Conservation (phyloP, 805 yeast genomes). For the Pichia californica region DNA sequence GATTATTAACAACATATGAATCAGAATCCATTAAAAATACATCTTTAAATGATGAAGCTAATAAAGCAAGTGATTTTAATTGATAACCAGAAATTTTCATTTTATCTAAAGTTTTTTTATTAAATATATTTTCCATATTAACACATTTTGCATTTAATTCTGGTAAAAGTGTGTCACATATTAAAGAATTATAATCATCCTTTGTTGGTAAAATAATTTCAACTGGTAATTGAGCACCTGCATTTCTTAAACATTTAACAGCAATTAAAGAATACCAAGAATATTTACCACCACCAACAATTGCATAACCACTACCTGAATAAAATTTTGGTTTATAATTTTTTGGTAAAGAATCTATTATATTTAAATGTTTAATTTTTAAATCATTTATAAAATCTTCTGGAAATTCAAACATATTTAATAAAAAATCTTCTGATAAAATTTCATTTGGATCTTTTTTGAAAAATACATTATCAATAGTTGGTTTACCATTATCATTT, state of each 20-base stretch:
- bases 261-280: slow-evolving; percentile 36
- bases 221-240: slow-evolving; percentile 36
- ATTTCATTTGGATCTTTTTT: slow-evolving; percentile 11
- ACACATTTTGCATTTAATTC: slow-evolving; percentile 36
- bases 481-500: slow-evolving; percentile 17
- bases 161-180: slow-evolving; percentile 35
- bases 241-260: slow-evolving; percentile 34
- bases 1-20: slow-evolving; percentile 38
- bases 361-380: slow-evolving; percentile 40
- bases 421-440: slow-evolving; percentile 5
- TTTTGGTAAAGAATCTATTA: slow-evolving; percentile 40
- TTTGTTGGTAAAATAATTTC: slow-evolving; percentile 16
- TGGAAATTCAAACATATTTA: slow-evolving; percentile 17
- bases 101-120: slow-evolving; percentile 18
- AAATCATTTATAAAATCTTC: slow-evolving; percentile 39
- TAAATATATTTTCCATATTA: slow-evolving; percentile 32
- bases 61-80: slow-evolving; percentile 35
- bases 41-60: slow-evolving; percentile 44
- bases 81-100: slow-evolving; percentile 32
- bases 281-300: slow-evolving; percentile 39
- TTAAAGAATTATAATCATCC: slow-evolving; percentile 12
- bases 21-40: slow-evolving; percentile 41
- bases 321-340: slow-evolving; percentile 23
- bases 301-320: slow-evolving; percentile 29
- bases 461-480: slow-evolving; percentile 12